A percentile compares a stretch with the other conserved stretches of the same genome.
Evolutionary conservation across 164 flowering plant genomes (phyloP).

Genomic region (Akebia trifoliata): DNA sequence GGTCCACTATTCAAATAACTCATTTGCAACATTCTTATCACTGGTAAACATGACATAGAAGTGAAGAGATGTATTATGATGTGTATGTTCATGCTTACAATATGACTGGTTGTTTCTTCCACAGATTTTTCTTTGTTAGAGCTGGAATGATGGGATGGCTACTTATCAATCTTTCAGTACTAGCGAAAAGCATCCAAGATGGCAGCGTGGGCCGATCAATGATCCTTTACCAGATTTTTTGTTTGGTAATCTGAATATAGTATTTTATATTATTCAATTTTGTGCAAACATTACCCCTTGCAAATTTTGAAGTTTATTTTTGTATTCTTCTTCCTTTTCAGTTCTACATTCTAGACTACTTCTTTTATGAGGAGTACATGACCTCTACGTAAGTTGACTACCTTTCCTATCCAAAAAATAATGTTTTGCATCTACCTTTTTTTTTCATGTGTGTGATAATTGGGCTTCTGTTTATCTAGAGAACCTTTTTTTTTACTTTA

Average conservation of each 20-base stretch:
- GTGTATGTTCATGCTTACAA: background rate
- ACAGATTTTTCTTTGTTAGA: slow-evolving; percentile 97
- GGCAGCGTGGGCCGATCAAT: slow-evolving; percentile 54
- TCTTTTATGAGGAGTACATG: slow-evolving; percentile 90
- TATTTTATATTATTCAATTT: background rate
- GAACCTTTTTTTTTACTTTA: background rate
- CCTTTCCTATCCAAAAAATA: background rate
- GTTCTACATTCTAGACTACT: slow-evolving; percentile 87
- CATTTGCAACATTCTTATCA: background rate
- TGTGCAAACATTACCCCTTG: background rate
- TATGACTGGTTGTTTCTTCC: slow-evolving; percentile 13
- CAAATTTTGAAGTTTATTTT: slow-evolving; percentile 13
- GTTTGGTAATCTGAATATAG: slow-evolving; percentile 41
- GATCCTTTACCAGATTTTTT: slow-evolving; percentile 84
- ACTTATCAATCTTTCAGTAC: slow-evolving; percentile 85
- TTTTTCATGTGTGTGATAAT: too few relatives aligned
- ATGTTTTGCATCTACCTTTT: too few relatives aligned
- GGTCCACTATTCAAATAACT: background rate
- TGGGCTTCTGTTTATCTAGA: too few relatives aligned
- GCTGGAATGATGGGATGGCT: slow-evolving; percentile 99
- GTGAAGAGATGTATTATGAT: background rate
- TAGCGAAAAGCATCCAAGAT: slow-evolving; percentile 64
- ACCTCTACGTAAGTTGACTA: slow-evolving; percentile 86
- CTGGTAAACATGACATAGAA: background rate
- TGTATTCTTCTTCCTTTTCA: slow-evolving; percentile 30